These are phyloP conservation scores for Rosa lucieae DNA, from an alignment of 306 rosid genomes.

Conservation along the genomic window DNA sequence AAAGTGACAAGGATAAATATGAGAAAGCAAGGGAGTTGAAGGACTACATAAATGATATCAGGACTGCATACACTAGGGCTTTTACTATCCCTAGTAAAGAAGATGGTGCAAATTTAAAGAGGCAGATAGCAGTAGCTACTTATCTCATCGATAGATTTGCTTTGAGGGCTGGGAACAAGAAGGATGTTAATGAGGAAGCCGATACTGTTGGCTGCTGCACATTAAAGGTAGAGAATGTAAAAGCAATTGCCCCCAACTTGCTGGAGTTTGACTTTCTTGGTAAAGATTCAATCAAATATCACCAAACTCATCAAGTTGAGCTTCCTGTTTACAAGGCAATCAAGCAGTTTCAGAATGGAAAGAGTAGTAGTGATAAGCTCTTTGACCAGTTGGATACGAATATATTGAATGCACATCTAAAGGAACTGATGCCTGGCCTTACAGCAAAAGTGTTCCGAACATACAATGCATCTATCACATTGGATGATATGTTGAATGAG, in stretches of 20 bases:
- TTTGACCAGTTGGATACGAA: slow-evolving; percentile 80
- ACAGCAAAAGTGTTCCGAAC: slow-evolving; percentile 98
- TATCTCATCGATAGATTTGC: slow-evolving; percentile 96
- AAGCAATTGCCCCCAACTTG: slow-evolving; percentile 64
- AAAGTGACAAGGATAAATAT: slow-evolving; percentile 95
- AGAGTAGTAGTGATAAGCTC: slow-evolving; percentile 68
- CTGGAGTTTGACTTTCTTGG: slow-evolving; percentile 96
- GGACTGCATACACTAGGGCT: slow-evolving; percentile 77
- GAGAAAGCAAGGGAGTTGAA: slow-evolving; percentile 94
- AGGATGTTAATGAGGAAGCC: slow-evolving; percentile 99
- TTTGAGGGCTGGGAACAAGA: slow-evolving; percentile 97
- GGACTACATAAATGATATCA: slow-evolving; percentile 74
- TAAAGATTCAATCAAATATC: slow-evolving; percentile 96
- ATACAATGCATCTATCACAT: slow-evolving; percentile 83
- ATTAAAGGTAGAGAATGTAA: slow-evolving; percentile 91
- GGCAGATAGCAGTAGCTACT: slow-evolving; percentile 97
- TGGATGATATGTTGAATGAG: slow-evolving; percentile 83
- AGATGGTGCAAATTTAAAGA: slow-evolving; percentile 49
- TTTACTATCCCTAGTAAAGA: slow-evolving; percentile 51
- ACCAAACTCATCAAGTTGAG: slow-evolving; percentile 84
- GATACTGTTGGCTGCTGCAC: slow-evolving; percentile 99
- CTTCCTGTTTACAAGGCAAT: slow-evolving; percentile 88
- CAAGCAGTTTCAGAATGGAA: slow-evolving; percentile 68
- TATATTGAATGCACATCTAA: slow-evolving; percentile 85
- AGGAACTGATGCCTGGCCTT: slow-evolving; percentile 94